These are phyloP conservation scores for Fusarium brachygibbosum DNA, from an alignment of 2,329 filamentous ascomycete species.

Conservation along the genomic window DNA sequence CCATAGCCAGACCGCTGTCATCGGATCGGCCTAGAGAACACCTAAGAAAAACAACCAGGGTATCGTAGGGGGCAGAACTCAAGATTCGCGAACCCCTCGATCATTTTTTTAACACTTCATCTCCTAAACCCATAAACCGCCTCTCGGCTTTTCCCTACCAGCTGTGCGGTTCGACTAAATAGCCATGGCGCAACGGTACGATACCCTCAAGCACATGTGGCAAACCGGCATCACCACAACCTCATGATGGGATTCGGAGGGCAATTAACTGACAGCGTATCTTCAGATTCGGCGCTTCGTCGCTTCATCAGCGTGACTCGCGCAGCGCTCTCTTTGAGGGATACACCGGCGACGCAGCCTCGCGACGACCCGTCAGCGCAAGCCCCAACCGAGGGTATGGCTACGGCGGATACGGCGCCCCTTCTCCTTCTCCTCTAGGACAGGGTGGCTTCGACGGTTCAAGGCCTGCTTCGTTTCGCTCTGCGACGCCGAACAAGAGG, in stretches of 20 bases:
- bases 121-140: constrained; percentile 6
- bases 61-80: constrained; percentile 40
- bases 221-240: constrained; percentile 21
- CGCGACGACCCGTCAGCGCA: constrained; percentile 59
- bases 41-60: constrained; percentile 47
- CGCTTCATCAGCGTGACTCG: constrained; percentile 80
- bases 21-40: constrained; percentile 38
- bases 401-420: constrained; percentile 56
- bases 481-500: constrained; percentile 80
- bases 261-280: constrained; percentile 22
- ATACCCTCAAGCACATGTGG: constrained; percentile 15
- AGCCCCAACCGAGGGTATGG: constrained; percentile 66
- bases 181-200: constrained; percentile 56
- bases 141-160: constrained; percentile 4
- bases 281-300: constrained; percentile 74
- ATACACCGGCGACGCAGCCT: constrained; percentile 67
- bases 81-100: constrained; percentile 44
- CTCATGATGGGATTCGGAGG: constrained; percentile 5
- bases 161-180: constrained; percentile 13
- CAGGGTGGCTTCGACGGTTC: constrained; percentile 30
- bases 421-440: constrained; percentile 36
- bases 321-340: constrained; percentile 81
- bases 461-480: constrained; percentile 60
- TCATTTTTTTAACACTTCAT: constrained; percentile 15
- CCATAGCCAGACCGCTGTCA: constrained; percentile 32